Base-by-base conservation (phyloP, 495 filamentous ascomycete species). In the Lichenothelia convexa region DNA sequence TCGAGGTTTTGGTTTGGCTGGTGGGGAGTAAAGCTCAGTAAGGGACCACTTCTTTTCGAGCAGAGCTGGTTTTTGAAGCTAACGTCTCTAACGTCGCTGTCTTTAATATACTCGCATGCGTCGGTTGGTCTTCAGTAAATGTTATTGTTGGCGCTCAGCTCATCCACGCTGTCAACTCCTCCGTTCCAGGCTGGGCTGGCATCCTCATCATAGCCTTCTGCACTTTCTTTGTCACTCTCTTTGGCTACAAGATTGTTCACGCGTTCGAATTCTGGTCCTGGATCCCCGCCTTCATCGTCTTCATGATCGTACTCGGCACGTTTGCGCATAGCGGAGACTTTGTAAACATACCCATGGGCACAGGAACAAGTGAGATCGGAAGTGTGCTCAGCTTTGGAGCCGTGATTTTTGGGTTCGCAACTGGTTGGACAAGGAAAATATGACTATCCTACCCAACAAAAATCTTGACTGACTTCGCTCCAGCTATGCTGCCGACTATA, bases 371-470 rank as follows among this genome's bases (percentile, higher is more conserved):
- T 2, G 77, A 85, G 48, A 54, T 75, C 12, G 78, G 77, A 16
- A 47, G 57, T 19, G 64, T 79, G 21, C 65, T 91, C 16, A 78
- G 71, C 30, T 86, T 83, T 43, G 76, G 75, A 3, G 70, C 78
- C 1, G 72, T 72, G 7, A 65, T 85, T 16, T 85, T 69, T 41
- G 79, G 80, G 11, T 87, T 85, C 45, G 78, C 73, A 0, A 81
- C 78, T 1, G 80, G 80, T 12, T 89, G 80, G 81, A 77, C 75
- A n/a, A n/a, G n/a, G n/a, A n/a, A n/a, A n/a, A n/a, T n/a, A n/a
- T n/a, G n/a, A n/a, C n/a, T n/a, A n/a, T n/a, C n/a, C n/a, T n/a
- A n/a, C n/a, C n/a, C n/a, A n/a, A n/a, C n/a, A n/a, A n/a, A n/a
- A n/a, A n/a, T n/a, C n/a, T n/a, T n/a, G n/a, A n/a, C n/a, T n/a